phyloP scores from a whole-genome alignment of 2,329 filamentous ascomycete species.

The Hypocrella siamensis region DNA sequence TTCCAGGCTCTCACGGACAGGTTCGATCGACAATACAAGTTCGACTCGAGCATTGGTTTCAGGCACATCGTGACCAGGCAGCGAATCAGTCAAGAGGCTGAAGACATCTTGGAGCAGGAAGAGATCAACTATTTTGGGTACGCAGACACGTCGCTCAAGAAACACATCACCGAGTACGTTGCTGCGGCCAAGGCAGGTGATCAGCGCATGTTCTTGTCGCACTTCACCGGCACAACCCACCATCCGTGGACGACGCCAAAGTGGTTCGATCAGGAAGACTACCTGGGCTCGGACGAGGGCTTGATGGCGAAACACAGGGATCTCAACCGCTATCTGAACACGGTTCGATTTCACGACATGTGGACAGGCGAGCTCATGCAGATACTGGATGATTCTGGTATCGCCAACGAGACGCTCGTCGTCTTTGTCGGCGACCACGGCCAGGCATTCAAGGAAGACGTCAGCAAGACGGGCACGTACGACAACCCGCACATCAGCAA shows the following conservation, averaged over 20 bases:
- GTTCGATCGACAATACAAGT: constrained; percentile 14
- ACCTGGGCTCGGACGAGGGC: constrained; percentile 7
- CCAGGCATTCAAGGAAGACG: constrained; percentile 16
- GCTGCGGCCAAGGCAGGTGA: constrained; percentile 10
- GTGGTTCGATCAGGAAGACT: constrained; percentile 8
- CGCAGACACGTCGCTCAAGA: constrained; percentile 12
- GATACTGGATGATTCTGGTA: constrained; percentile 14
- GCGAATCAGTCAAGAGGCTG: constrained; percentile 4
- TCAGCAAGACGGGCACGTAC: constrained; percentile 13
- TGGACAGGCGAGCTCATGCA: constrained; percentile 16
- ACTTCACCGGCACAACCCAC: constrained; percentile 17
- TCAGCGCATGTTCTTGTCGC: constrained; percentile 15
- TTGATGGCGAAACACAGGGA: constrained; percentile 8
- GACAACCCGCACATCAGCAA: constrained; percentile 17
- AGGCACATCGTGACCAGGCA: constrained; percentile 7
- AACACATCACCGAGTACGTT: constrained; percentile 15
- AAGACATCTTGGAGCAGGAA: constrained; percentile 1
- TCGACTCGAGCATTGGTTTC: constrained; percentile 8
- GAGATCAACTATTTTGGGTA: constrained; percentile 18
- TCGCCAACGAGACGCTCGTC: constrained; percentile 18
- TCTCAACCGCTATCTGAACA: constrained; percentile 15
- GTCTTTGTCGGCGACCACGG: constrained; percentile 20
- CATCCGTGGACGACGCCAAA: constrained; percentile 14
- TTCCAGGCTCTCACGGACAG: constrained; percentile 15
- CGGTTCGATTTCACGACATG: constrained; percentile 13